Conservation (phyloP, 1,284 basidiomycete species). For the Cryptococcus floricola region DNA sequence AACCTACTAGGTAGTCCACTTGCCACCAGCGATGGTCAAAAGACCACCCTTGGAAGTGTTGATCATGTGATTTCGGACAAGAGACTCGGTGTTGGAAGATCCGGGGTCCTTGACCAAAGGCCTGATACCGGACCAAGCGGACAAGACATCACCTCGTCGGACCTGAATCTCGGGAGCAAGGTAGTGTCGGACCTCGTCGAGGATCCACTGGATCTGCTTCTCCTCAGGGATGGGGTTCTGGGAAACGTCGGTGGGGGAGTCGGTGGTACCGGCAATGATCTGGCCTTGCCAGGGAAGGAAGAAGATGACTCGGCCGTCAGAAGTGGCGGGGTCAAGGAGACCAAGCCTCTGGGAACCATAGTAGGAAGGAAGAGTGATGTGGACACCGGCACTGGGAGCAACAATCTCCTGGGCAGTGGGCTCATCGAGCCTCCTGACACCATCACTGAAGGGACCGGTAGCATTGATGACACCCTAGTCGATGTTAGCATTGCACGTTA, state of each 20-base stretch:
- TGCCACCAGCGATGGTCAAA: conserved; percentile 93
- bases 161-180: conserved; percentile 90
- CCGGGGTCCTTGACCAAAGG: conserved; percentile 84
- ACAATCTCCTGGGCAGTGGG: conserved; percentile 81
- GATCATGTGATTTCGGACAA: conserved; percentile 94
- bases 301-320: conserved; percentile 96
- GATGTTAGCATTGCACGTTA: neutral
- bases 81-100: conserved; percentile 74
- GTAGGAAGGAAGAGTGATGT: conserved; percentile 96
- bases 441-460: conserved; percentile 90
- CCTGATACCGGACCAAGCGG: conserved; percentile 88
- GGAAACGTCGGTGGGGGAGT: conserved; percentile 72
- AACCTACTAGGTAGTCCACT: conserved; percentile 89
- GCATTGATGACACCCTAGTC: conserved; percentile 85
- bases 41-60: conserved; percentile 76
- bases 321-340: conserved; percentile 89
- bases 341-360: conserved; percentile 95
- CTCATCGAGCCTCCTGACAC: conserved; percentile 80
- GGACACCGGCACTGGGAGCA: conserved; percentile 85
- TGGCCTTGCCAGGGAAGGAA: conserved; percentile 98
- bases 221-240: conserved; percentile 80
- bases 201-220: conserved; percentile 94
- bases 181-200: conserved; percentile 81
- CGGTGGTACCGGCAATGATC: conserved; percentile 95
- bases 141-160: conserved; percentile 91